A percentile compares a stretch with the other conserved stretches of the same genome.
Evolutionary conservation across 2,329 filamentous ascomycete species (phyloP).

Genomic region (Lachnellula subtilissima): DNA sequence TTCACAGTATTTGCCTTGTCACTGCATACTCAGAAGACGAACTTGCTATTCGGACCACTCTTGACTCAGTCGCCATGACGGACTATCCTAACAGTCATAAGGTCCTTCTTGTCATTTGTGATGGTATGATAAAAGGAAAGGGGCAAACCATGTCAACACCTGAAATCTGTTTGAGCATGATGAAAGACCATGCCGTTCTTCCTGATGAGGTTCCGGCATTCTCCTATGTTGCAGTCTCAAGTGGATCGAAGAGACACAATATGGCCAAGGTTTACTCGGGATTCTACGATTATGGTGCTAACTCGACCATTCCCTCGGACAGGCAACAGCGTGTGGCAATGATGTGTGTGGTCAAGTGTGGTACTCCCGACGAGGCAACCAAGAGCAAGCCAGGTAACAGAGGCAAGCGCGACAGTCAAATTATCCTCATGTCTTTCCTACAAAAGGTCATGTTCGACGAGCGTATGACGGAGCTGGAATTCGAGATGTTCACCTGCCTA

Average conservation of each 20-base stretch:
- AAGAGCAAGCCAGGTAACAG: constrained; percentile 91
- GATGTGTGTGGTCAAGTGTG: constrained; percentile 94
- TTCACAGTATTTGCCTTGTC: constrained; percentile 88
- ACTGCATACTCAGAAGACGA: constrained; percentile 96
- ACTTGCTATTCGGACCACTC: constrained; percentile 84
- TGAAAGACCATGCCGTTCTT: constrained; percentile 80
- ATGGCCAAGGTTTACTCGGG: constrained; percentile 99
- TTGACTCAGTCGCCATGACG: constrained; percentile 94
- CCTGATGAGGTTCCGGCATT: constrained; percentile 81
- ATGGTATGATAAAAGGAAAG: constrained; percentile 94
- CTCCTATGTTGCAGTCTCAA: constrained; percentile 94
- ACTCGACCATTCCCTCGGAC: constrained; percentile 72
- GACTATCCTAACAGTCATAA: constrained; percentile 99
- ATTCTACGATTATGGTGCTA: constrained; percentile 91
- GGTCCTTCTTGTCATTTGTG: constrained; percentile 90
- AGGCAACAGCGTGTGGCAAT: constrained; percentile 97
- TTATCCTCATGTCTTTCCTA: constrained; percentile 98
- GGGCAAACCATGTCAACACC: constrained; percentile 84
- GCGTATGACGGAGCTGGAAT: constrained; percentile 98
- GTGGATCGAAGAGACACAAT: constrained; percentile 95
- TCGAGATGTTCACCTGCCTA: constrained; percentile 98
- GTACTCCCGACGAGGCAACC: constrained; percentile 77
- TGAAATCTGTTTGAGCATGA: constrained; percentile 86
- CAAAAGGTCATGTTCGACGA: constrained; percentile 99
- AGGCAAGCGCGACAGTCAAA: constrained; percentile 98